A percentile compares a stretch with the other conserved stretches of the same genome.
These are phyloP conservation scores for Ascochyta lentis DNA, from an alignment of 2,329 filamentous ascomycete species.

Conservation along the genomic window DNA sequence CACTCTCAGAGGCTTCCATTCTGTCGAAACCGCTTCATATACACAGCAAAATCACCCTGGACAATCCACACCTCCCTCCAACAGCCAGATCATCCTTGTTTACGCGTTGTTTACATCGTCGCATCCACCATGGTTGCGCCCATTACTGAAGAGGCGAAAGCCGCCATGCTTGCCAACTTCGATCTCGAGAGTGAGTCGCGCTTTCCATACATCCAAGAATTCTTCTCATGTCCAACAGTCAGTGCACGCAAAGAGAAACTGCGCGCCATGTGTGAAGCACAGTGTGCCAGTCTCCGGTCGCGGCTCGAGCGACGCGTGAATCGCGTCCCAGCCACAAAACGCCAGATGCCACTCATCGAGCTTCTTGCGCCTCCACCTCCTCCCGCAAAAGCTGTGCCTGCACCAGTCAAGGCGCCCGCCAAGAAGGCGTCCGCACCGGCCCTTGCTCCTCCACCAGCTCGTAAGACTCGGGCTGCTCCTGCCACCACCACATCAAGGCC, in stretches of 20 bases:
- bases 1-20: conserved; percentile 4
- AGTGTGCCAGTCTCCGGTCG: conserved; percentile 82
- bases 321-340: conserved; percentile 80
- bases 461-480: conserved; percentile 12
- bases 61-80: background rate
- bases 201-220: conserved; percentile 18
- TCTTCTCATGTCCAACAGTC: conserved; percentile 61
- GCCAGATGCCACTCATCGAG: conserved; percentile 83
- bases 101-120: conserved; percentile 28
- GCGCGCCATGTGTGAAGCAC: conserved; percentile 85
- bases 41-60: background rate
- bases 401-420: conserved; percentile 17
- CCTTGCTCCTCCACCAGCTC: conserved; percentile 3
- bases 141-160: conserved; percentile 45
- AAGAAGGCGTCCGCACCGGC: conserved; percentile 16
- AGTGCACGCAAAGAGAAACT: conserved; percentile 87
- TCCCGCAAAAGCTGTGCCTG: conserved; percentile 16
- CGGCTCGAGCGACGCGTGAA: conserved; percentile 94
- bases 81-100: conserved; percentile 4
- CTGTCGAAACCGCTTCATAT: background rate
- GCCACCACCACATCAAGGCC: conserved; percentile 19
- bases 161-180: conserved; percentile 40
- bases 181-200: conserved; percentile 38
- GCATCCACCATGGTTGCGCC: conserved; percentile 30
- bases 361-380: conserved; percentile 59